phyloP scores from a whole-genome alignment of 306 rosid genomes.

The Dalbergia cochinchinensis region DNA sequence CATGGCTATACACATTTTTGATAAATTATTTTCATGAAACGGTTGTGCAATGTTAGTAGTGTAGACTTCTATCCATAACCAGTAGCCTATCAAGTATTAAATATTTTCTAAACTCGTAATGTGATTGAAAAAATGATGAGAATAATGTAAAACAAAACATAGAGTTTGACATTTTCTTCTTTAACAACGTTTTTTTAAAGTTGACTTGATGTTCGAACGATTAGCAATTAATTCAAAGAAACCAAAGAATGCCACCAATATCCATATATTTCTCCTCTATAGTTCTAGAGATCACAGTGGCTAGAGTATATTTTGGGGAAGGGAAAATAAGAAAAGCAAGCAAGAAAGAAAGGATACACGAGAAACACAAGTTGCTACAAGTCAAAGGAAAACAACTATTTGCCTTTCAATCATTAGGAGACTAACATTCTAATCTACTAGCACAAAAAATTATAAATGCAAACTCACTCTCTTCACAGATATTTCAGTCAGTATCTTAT shows the following conservation, averaged over 20 bases:
- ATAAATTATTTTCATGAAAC: background rate
- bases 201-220: background rate
- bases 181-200: background rate
- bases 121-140: background rate
- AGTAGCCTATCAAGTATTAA: background rate
- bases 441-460: background rate
- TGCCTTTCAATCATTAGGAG: background rate
- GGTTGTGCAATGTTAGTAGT: background rate
- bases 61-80: too few species aligned
- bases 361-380: background rate
- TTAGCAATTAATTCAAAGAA: background rate
- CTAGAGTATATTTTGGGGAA: background rate
- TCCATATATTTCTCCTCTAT: background rate
- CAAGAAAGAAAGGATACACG: background rate
- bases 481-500: background rate
- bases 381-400: background rate
- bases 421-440: background rate
- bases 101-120: background rate
- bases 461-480: background rate
- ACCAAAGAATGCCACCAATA: background rate
- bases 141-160: background rate
- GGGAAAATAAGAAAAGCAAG: background rate
- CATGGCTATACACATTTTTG: too few species aligned
- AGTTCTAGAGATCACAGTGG: background rate
- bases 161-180: background rate